These are phyloP conservation scores for Solanum arcanum DNA, from an alignment of 257 asterid genomes.

Conservation along the genomic window DNA sequence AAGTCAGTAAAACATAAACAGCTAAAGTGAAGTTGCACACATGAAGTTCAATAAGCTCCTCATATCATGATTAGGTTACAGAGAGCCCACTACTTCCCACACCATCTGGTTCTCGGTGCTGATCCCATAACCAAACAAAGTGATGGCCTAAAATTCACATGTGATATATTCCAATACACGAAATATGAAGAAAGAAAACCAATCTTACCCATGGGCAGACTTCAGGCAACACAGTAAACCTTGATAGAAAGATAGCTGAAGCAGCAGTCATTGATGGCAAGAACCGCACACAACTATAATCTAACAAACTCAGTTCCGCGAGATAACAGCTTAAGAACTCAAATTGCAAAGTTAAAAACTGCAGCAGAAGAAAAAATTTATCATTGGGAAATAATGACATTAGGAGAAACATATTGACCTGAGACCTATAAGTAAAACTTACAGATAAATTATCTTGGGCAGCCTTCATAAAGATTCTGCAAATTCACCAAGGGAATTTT, in stretches of 20 bases:
- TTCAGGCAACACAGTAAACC: constrained; percentile 37
- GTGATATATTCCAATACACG: background rate
- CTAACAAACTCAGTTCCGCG: constrained; percentile 71
- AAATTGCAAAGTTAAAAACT: constrained; percentile 38
- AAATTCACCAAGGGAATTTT: constrained; percentile 5
- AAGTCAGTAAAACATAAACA: background rate
- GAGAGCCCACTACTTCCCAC: background rate
- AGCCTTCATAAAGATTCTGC: constrained; percentile 54
- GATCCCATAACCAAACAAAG: background rate
- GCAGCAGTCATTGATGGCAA: constrained; percentile 83
- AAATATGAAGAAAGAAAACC: background rate
- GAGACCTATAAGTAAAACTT: constrained; percentile 1
- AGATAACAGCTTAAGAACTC: constrained; percentile 57
- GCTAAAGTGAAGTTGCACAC: background rate
- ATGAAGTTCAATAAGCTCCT: background rate
- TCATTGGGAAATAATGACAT: background rate
- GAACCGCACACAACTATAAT: constrained; percentile 50
- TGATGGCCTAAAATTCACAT: background rate
- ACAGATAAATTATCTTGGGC: constrained; percentile 51
- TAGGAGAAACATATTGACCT: background rate
- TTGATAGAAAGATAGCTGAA: constrained; percentile 68
- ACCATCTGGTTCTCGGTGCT: background rate
- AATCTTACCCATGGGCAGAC: constrained; percentile 70
- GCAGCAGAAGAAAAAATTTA: constrained; percentile 7
- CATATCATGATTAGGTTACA: background rate